These are phyloP conservation scores for Bondarzewia mesenterica DNA, from an alignment of 1,284 basidiomycete species.

Conservation along the genomic window DNA sequence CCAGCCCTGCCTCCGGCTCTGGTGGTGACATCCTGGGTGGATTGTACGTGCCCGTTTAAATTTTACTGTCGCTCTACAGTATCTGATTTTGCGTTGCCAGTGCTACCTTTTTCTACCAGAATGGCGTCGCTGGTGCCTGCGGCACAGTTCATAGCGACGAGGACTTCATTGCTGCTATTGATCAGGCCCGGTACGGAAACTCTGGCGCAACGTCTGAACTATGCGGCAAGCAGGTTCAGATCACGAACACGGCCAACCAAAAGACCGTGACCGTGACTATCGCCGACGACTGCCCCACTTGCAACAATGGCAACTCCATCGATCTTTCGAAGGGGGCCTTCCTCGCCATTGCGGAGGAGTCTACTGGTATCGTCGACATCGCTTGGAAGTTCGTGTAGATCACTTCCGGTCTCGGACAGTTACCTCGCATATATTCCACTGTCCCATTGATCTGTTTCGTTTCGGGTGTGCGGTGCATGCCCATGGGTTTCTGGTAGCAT, in stretches of 20 bases:
- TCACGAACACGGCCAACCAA: constrained; percentile 55
- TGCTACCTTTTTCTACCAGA: constrained; percentile 70
- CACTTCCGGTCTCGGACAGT: background rate
- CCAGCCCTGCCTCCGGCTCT: constrained; percentile 11
- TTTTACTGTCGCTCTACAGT: constrained; percentile 15
- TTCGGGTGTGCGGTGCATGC: constrained; percentile 11
- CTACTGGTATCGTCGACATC: background rate
- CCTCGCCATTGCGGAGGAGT: constrained; percentile 38
- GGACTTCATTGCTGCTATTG: constrained; percentile 64
- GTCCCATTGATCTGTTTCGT: constrained; percentile 9
- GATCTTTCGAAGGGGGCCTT: constrained; percentile 81
- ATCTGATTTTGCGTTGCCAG: constrained; percentile 22
- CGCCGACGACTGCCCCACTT: constrained; percentile 83
- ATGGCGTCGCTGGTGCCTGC: constrained; percentile 66
- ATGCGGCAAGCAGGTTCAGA: constrained; percentile 59
- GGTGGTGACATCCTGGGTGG: constrained; percentile 27
- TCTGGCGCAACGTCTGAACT: constrained; percentile 37
- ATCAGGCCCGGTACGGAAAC: constrained; percentile 44
- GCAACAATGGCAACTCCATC: constrained; percentile 56
- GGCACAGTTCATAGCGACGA: constrained; percentile 60
- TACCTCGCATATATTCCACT: background rate
- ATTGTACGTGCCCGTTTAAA: constrained; percentile 30
- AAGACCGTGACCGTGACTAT: constrained; percentile 56
- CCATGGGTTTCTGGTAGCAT: constrained; percentile 1
- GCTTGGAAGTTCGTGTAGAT: constrained; percentile 7